Evolutionary conservation across 176 grass and related monocot genomes (phyloP), one percentile per base, ranked within the genome.

Genomic region (Oryza glumipatula): DNA sequence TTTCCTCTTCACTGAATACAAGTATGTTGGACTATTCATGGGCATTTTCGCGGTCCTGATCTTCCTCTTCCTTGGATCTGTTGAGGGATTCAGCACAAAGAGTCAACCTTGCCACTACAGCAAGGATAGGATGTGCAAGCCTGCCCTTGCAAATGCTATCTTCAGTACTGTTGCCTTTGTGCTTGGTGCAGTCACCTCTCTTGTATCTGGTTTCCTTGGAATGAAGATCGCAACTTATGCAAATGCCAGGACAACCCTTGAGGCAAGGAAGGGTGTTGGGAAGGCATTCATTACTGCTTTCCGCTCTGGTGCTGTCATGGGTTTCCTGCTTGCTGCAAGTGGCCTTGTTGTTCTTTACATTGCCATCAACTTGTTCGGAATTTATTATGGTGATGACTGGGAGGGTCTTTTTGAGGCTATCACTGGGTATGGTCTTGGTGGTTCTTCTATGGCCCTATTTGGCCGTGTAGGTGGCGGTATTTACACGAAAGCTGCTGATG

Each of bases 201-300:
- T 97, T 44, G 88, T 97, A 38, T 97, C 94, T 85, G 94, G 94
- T 77, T 97, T 97, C 61, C 94, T 97, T 30, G 94, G 94, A 64
- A 97, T 97, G 94, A 97, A 97, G 90, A 97, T 97, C 28, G 94
- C 94, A 41, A 97, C 94, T 9, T 97, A 86, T 81, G 94, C 94
- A 51, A 97, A 97, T 83, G 94, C 94, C 21, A 90, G 94, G 72
- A 97, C 94, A 72, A 97, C 94, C 67, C 88, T 97, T 4, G 94
- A 97, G 83, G 94, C 94, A 49, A 88, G 92, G 74, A 97, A 97
- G 78, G 94, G 94, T 74, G 94, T 97, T 5, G 94, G 94, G 76
- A 94, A 97, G 83, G 94, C 94, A 58, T 97, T 97, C 63, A 97
- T 94, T 22, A 80, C 76, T 64, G 94, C 94, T 68, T 94, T 97